Evolutionary conservation across 2,329 filamentous ascomycete genomes (phyloP), one percentile per base, ranked within the genome.

Genomic region (Colletotrichum sansevieriae): DNA sequence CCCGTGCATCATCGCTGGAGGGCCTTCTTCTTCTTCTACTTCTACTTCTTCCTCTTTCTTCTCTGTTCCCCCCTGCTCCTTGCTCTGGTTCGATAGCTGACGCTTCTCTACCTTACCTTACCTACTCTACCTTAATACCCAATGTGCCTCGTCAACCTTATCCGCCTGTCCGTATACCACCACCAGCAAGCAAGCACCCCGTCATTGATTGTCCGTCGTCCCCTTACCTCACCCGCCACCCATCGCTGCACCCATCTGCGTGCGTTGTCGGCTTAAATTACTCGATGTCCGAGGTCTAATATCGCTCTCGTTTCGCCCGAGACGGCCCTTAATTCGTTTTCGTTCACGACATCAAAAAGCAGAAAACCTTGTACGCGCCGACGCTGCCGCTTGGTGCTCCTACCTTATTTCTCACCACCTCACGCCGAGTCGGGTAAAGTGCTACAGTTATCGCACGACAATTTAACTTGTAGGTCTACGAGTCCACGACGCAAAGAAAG

Each of bases 1-100:
- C 49, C 54, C 37, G 66, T 65, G 61, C 63, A 65, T 65, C 62
- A 65, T 68, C 66, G 49, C 37, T 49, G 55, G 22, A 51, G 25
- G 4, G 33, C 10, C 52, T 56, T 56, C 15, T 20, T 58, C 46
- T 33, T n/a, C 44, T 20, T n/a, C 15, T 20, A 33, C n/a, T 29
- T 37, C 13, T 52, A 6, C 46, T 20, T 57, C 37, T 35, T 43
- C 41, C 12, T 49, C 25, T 13, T 43, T n/a, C 51, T 37, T 22
- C 12, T 18, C 35, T 39, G 25, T 25, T 49, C 20, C 11, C 47
- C 43, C 10, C 39, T 54, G 18, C 47, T 55, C 33, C 39, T 37
- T 37, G 25, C 13, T 51, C 58, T 43, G 37, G 22, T 61, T 56
- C 18, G 13, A 15, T 56, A 20, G 47, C 47, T 51, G 20, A 20